A percentile compares a stretch with the other conserved stretches of the same genome.
Conservation (phyloP, 768 basidiomycete species). For the Chiua virens region DNA sequence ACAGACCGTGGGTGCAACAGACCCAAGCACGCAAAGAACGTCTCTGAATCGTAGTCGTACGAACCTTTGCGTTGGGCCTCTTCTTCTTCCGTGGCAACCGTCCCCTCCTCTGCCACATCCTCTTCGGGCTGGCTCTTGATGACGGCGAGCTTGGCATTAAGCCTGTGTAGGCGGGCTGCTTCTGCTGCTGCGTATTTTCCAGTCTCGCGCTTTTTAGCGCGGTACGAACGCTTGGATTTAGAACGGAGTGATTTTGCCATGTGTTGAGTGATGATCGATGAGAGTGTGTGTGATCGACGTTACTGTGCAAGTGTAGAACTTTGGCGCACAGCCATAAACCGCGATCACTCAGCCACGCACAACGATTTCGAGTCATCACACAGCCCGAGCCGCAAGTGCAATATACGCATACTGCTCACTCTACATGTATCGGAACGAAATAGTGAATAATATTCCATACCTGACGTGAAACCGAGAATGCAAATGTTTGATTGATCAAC, state of each 20-base stretch:
- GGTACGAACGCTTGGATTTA: conserved; percentile 77
- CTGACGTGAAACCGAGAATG: too few species aligned
- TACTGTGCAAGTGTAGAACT: neutral
- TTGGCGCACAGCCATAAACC: conserved; percentile 6
- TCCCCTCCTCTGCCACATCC: conserved; percentile 26
- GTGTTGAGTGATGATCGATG: neutral
- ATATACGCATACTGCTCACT: too few species aligned
- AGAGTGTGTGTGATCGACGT: too few species aligned
- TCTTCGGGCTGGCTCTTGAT: conserved; percentile 34
- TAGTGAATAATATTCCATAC: too few species aligned
- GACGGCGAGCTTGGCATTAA: conserved; percentile 64
- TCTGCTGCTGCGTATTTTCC: conserved; percentile 77
- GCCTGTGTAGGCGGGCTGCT: conserved; percentile 72
- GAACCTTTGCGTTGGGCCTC: conserved; percentile 54
- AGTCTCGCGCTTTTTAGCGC: conserved; percentile 71
- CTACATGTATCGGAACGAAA: too few species aligned
- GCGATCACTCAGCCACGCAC: neutral
- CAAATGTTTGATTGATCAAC: neutral
- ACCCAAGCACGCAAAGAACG: conserved; percentile 45
- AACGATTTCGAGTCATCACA: too few species aligned
- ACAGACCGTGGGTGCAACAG: conserved; percentile 54
- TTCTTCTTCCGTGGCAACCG: conserved; percentile 24
- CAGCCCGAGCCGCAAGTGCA: too few species aligned
- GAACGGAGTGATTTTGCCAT: conserved; percentile 88
- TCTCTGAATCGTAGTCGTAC: conserved; percentile 32